Conservation (phyloP, 768 basidiomycete species). For the Tulasnella sp. region DNA sequence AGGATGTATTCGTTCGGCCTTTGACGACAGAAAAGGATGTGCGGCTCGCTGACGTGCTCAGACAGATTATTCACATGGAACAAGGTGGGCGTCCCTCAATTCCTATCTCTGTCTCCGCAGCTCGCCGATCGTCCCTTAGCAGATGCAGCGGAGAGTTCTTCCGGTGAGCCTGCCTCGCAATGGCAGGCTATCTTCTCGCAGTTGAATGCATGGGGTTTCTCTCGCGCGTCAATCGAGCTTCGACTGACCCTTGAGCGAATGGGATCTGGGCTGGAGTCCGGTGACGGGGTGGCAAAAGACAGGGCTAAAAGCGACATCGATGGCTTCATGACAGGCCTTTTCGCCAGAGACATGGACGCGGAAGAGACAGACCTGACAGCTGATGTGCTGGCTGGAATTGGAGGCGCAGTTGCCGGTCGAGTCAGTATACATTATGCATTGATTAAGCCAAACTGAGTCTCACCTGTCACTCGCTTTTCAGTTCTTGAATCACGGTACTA, state of each 20-base stretch:
- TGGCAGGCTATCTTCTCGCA: conserved; percentile 48
- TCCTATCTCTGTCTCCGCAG: neutral
- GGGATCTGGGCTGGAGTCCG: conserved; percentile 48
- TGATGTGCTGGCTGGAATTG: conserved; percentile 66
- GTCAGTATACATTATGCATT: neutral
- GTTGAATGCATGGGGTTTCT: conserved; percentile 74
- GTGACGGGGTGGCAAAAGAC: conserved; percentile 30
- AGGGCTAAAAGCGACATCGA: conserved; percentile 53
- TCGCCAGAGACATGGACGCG: conserved; percentile 59
- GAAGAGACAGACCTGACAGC: conserved; percentile 77
- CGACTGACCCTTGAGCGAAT: conserved; percentile 66
- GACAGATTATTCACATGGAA: conserved; percentile 52
- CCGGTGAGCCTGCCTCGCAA: neutral
- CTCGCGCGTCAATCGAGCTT: conserved; percentile 68
- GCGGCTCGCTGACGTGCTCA: conserved; percentile 48
- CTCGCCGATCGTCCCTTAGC: neutral
- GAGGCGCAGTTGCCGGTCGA: conserved; percentile 40
- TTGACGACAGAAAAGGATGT: conserved; percentile 12
- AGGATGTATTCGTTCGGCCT: conserved; percentile 12
- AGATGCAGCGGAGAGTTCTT: neutral
- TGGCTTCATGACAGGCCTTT: conserved; percentile 52
- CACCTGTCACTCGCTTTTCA: neutral
- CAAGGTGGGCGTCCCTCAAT: conserved; percentile 28
- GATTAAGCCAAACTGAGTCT: neutral
- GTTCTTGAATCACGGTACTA: conserved; percentile 15